A percentile compares a stretch with the other conserved stretches of the same genome.
These are phyloP conservation scores for Casuarina cunninghamiana DNA, from an alignment of 306 rosid genomes.

Conservation along the genomic window DNA sequence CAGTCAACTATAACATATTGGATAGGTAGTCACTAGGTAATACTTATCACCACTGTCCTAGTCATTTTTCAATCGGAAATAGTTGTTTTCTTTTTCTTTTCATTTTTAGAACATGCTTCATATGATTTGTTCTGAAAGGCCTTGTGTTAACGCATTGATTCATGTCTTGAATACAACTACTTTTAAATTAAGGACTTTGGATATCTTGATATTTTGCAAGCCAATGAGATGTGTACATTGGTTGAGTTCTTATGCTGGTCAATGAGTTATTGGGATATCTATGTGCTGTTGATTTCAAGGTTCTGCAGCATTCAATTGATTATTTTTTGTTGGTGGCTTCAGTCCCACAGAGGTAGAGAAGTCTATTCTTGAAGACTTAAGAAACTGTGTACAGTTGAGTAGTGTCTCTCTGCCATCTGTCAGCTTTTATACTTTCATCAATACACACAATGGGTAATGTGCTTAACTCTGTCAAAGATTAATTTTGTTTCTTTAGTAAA, in stretches of 20 bases:
- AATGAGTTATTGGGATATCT: not conserved
- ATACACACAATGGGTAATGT: constrained; percentile 81
- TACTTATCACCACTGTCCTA: not conserved
- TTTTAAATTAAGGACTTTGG: not conserved
- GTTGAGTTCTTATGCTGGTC: not conserved
- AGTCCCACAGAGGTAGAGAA: constrained; percentile 90
- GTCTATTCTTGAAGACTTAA: constrained; percentile 90
- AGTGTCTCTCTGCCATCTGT: constrained; percentile 87
- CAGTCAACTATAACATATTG: not conserved
- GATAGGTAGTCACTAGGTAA: not conserved
- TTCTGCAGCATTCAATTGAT: constrained; percentile 20
- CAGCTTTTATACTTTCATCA: constrained; percentile 87
- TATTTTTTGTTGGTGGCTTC: constrained; percentile 38
- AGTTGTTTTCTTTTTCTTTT: not conserved
- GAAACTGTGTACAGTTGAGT: constrained; percentile 96
- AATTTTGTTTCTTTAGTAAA: constrained; percentile 17
- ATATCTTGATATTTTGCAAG: not conserved
- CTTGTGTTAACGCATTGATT: not conserved
- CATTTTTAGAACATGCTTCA: not conserved
- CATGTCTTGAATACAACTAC: not conserved
- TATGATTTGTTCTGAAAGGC: not conserved
- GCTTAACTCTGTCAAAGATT: constrained; percentile 17
- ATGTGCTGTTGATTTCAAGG: constrained; percentile 3
- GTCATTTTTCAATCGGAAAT: not conserved
- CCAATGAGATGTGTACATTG: not conserved